Percentiles rank a stretch among this genome's conserved stretches.
phyloP scores from a whole-genome alignment of 768 basidiomycete genomes.

The Psilocybe tampanensis region DNA sequence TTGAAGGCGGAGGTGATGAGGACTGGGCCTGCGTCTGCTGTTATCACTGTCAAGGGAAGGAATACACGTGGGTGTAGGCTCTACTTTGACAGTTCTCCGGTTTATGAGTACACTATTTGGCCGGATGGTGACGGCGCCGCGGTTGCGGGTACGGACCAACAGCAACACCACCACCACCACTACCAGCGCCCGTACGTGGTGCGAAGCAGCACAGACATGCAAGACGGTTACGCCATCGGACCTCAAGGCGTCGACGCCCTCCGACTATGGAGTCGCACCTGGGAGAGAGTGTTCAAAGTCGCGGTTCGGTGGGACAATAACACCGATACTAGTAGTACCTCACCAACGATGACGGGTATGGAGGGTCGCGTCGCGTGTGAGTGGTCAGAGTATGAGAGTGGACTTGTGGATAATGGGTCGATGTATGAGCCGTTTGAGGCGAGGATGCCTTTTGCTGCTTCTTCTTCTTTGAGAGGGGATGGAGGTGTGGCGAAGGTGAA shows the following conservation, averaged over 20 bases:
- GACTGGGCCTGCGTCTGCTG: constrained; percentile 45
- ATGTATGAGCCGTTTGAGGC: constrained; percentile 1
- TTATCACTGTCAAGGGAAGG: constrained; percentile 50
- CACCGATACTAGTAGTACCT: not conserved
- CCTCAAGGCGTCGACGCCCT: constrained; percentile 35
- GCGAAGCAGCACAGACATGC: constrained; percentile 31
- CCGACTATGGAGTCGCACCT: constrained; percentile 62
- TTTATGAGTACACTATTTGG: constrained; percentile 43
- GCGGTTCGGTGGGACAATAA: constrained; percentile 46
- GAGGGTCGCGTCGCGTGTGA: constrained; percentile 58
- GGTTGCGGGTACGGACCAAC: too few relatives aligned
- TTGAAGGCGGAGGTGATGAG: constrained; percentile 44
- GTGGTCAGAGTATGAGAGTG: constrained; percentile 72
- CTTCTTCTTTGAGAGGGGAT: too few relatives aligned
- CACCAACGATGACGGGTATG: too few relatives aligned
- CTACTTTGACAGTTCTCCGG: constrained; percentile 46
- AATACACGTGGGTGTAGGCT: constrained; percentile 70
- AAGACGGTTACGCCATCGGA: constrained; percentile 42
- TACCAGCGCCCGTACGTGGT: not conserved
- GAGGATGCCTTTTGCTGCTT: not conserved
- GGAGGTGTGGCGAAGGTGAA: constrained; percentile 18
- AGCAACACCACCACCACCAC: too few relatives aligned
- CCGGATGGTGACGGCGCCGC: not conserved
- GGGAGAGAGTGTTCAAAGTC: constrained; percentile 56
- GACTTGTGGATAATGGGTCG: constrained; percentile 45